Evolutionary conservation across 2,329 filamentous ascomycete genomes (phyloP).

Genomic region (Penicillium sp.): DNA sequence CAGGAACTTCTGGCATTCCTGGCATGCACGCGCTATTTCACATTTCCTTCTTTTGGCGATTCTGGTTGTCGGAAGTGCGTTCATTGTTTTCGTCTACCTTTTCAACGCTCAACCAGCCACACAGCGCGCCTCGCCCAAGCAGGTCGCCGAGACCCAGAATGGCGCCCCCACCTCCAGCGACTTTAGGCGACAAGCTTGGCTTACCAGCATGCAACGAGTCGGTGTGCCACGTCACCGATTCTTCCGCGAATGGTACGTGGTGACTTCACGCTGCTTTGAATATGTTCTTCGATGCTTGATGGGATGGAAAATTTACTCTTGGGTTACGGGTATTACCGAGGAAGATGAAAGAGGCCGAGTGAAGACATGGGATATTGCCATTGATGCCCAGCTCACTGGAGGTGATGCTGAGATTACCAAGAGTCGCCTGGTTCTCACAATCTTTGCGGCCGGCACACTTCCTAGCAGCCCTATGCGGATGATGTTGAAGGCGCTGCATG

Average conservation of each 20-base stretch:
- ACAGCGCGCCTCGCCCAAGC: conserved; percentile 45
- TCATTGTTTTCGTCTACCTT: conserved; percentile 57
- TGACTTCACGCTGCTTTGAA: conserved; percentile 77
- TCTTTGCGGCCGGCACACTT: conserved; percentile 84
- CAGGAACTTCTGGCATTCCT: conserved; percentile 34
- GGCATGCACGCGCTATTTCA: conserved; percentile 39
- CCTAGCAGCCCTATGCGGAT: conserved; percentile 78
- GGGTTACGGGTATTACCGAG: conserved; percentile 74
- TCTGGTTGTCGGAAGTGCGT: conserved; percentile 55
- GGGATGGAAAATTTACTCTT: conserved; percentile 73
- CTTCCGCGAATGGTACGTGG: conserved; percentile 77
- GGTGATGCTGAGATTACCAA: conserved; percentile 88
- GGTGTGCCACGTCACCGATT: conserved; percentile 89
- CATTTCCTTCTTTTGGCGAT: conserved; percentile 52
- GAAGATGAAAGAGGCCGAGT: conserved; percentile 84
- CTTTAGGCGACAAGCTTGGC: conserved; percentile 84
- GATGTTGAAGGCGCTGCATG: conserved; percentile 90
- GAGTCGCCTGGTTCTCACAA: conserved; percentile 78
- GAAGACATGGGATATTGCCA: conserved; percentile 89
- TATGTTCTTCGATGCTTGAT: conserved; percentile 76
- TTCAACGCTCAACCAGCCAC: conserved; percentile 60
- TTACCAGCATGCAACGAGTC: conserved; percentile 87
- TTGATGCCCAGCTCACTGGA: conserved; percentile 89
- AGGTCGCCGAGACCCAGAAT: conserved; percentile 22
- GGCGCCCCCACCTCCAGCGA: conserved; percentile 73